These are phyloP conservation scores for Lichtheimia hyalospora DNA, from an alignment of 371 early-diverging fungal genomes.

Conservation along the genomic window DNA sequence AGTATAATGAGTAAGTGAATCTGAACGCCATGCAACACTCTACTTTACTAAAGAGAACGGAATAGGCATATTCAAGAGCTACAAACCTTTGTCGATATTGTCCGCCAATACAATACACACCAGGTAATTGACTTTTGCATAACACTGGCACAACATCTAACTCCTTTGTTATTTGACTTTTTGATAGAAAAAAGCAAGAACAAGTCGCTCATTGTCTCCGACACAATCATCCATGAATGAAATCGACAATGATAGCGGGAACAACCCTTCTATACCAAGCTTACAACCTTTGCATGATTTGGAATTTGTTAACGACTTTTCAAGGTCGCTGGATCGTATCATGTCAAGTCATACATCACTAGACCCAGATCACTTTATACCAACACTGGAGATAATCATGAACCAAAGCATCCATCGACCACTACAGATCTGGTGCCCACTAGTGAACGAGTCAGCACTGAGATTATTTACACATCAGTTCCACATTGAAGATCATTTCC, in stretches of 20 bases:
- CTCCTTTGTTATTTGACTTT: no score
- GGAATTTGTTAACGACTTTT: conserved; percentile 9
- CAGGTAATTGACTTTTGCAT: background rate
- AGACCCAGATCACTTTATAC: conserved; percentile 20
- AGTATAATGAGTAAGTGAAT: conserved; percentile 18
- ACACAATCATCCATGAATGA: conserved; percentile 5
- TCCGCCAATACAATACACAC: conserved; percentile 7
- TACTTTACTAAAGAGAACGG: background rate
- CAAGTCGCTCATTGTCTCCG: background rate
- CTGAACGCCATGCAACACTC: background rate
- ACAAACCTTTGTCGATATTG: conserved; percentile 1
- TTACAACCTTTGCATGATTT: conserved; percentile 1
- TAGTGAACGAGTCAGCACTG: conserved; percentile 50
- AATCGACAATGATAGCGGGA: background rate
- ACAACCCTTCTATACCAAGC: background rate
- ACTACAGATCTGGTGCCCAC: conserved; percentile 35
- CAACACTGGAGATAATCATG: conserved; percentile 32
- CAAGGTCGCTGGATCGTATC: conserved; percentile 15
- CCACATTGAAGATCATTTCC: conserved; percentile 42
- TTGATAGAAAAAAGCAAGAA: background rate
- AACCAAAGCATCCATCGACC: conserved; percentile 33
- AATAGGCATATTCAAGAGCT: conserved; percentile 4
- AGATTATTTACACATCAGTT: conserved; percentile 45
- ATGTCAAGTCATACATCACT: conserved; percentile 8
- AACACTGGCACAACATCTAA: background rate